Evolutionary conservation across 2,329 filamentous ascomycete genomes (phyloP).

Genomic region (Botryotinia convoluta): DNA sequence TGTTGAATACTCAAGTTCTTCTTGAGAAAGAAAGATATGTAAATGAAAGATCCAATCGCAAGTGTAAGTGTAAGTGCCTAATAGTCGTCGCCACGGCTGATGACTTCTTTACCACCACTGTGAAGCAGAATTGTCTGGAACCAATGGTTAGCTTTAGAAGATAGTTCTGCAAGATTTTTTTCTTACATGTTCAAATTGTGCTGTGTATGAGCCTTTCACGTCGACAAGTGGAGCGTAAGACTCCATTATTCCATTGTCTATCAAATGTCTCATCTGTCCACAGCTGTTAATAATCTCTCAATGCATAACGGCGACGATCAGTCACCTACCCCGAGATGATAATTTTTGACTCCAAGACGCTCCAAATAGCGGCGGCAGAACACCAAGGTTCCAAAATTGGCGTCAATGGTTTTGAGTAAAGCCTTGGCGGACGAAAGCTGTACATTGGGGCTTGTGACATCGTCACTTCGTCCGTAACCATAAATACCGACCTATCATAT

Average conservation of each 20-base stretch:
- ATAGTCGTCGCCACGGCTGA: slow-evolving; percentile 54
- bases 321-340: slow-evolving; percentile 52
- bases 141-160: slow-evolving; percentile 20
- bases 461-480: slow-evolving; percentile 47
- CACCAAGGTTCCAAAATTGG: slow-evolving; percentile 61
- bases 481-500: slow-evolving; percentile 47
- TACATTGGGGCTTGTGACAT: slow-evolving; percentile 41
- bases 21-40: background rate
- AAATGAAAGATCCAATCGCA: background rate
- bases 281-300: slow-evolving; percentile 25
- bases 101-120: slow-evolving; percentile 48
- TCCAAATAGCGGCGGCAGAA: slow-evolving; percentile 63
- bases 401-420: slow-evolving; percentile 56
- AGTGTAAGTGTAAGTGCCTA: slow-evolving; percentile 31
- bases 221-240: slow-evolving; percentile 56
- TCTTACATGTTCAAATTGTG: slow-evolving; percentile 59
- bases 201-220: slow-evolving; percentile 58
- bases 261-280: slow-evolving; percentile 56
- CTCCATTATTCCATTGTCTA: slow-evolving; percentile 56
- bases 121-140: slow-evolving; percentile 48
- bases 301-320: background rate
- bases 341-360: slow-evolving; percentile 58
- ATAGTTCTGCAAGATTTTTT: background rate
- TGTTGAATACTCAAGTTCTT: background rate
- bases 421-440: slow-evolving; percentile 54